Evolutionary conservation across 192 early-diverging fungal genomes (phyloP), one percentile per base, ranked within the genome.

Genomic region (Dissophora globulifera): DNA sequence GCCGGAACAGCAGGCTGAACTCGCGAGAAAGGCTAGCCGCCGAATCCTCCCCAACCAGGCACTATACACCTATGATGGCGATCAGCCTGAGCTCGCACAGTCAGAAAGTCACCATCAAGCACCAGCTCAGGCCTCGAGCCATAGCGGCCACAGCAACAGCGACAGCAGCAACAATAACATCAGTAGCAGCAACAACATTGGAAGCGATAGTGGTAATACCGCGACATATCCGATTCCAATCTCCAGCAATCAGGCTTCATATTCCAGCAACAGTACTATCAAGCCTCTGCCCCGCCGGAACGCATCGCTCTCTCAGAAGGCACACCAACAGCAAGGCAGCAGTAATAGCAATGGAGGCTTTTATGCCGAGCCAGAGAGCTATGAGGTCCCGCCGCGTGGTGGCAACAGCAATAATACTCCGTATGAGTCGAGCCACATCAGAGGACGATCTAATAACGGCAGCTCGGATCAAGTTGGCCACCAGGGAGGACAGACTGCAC

Each of bases 11-110:
- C 72, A 76, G 30, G 72, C 63, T 13, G 72, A 76, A 25, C 51
- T 76, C 22, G 72, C 72, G 12, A 46, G 55, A 38, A 76, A 76
- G 43, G 72, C 72, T 3, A 76, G 72, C 20, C 72, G 72, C 22
- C 57, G 72, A 4, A 76, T 76, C 58, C 52, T 76, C 15, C 72
- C 72, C 19, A 76, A 76, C 58, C 72, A 76, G 31, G 72, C 63
- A 12, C 48, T 25, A 30, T 76, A 76, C 33, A 76, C 63, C 58
- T 67, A 61, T 23, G 72, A 76, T 20, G 72, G 72, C 19, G 22
- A 56, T 38, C 20, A 38, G 35, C 35, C 35, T 9, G 35, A 38
- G 35, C 35, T n/a, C n/a, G n/a, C 35, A 38, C 7, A 38, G 35
- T 13, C 35, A 38, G 35, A 38, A 38, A n/a, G n/a, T n/a, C n/a